phyloP scores from a whole-genome alignment of 257 asterid genomes.

The Euphrasia confusa region DNA sequence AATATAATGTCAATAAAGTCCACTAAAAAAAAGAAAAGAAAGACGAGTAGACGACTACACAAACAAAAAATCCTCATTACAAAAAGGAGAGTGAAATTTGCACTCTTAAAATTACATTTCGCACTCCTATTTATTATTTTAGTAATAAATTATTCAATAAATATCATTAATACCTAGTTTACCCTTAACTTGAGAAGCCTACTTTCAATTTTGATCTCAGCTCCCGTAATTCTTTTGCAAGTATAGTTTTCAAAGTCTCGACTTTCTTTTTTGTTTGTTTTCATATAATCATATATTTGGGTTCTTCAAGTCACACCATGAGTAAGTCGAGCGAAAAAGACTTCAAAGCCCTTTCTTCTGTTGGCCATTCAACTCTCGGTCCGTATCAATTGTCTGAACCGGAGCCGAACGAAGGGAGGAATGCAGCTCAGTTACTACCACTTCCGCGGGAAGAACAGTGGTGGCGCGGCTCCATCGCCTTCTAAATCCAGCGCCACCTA shows the following conservation, averaged over 20 bases:
- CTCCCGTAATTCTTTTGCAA: too few relatives aligned
- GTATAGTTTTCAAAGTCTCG: too few relatives aligned
- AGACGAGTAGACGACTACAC: conserved; percentile 37
- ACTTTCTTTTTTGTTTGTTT: too few relatives aligned
- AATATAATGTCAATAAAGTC: conserved; percentile 71
- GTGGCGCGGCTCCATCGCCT: conserved; percentile 64
- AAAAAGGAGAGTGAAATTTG: too few relatives aligned
- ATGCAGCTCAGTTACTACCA: conserved; percentile 41
- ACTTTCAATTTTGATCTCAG: too few relatives aligned
- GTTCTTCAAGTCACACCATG: conserved; percentile 35
- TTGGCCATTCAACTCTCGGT: background rate
- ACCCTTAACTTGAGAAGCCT: too few relatives aligned
- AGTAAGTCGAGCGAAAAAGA: conserved; percentile 25
- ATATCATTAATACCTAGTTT: too few relatives aligned
- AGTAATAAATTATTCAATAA: too few relatives aligned
- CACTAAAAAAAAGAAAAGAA: conserved; percentile 43
- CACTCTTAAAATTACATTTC: too few relatives aligned
- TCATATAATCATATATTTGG: too few relatives aligned
- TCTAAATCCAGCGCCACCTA: conserved; percentile 54
- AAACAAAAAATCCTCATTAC: conserved; percentile 24
- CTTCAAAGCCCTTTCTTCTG: conserved; percentile 33
- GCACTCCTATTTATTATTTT: too few relatives aligned
- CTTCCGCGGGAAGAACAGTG: conserved; percentile 65
- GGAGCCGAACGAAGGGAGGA: conserved; percentile 9
- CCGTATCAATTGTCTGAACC: conserved; percentile 17